Base-by-base conservation (phyloP, 352 stramenopile species). In the Pythium scleroteichum region DNA sequence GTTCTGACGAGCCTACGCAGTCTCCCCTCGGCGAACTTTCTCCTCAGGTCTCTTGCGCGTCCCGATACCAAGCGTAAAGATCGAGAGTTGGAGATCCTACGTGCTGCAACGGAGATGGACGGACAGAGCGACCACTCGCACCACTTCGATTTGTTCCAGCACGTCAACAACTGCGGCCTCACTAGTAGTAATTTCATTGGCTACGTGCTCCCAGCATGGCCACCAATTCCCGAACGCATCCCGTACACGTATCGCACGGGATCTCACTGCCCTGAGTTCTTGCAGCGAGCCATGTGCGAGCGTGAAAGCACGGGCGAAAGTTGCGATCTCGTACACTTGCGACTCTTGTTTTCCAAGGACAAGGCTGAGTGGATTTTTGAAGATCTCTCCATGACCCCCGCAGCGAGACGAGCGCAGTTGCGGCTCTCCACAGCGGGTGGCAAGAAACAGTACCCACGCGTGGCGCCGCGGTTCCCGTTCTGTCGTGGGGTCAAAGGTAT, bases 201-300 rank as follows among this genome's bases (percentile, higher is more conserved):
- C 29, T 70, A 63, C 20, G 58, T 77, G 20, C 35, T 82, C 20
- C 82, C 79, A 12, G 60, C 58, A 16, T 92, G 82, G 64, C 59
- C 53, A 53, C 78, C 76, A 57, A 60, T 82, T 12, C 48, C 46
- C 0, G 51, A 79, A 24, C 73, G 75, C 10, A 78, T 79, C 20
- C 78, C 80, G 26, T 90, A 87, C 63, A 87, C 75, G 5, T 89
- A 69, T 35, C 71, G 69, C 16, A 86, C 77, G 1, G 76, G 72
- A 14, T 81, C 64, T 33, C 85, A 84, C 59, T 92, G 82, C 27
- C 12, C 53, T 5, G 53, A 71, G 6, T 90, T 88, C 44, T 73
- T 89, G 16, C 41, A 76, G 26, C 59, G 77, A 13, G 75, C 68
- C 2, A 20, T 72, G 3, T 92, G 82, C 52, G 71, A 76, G 1